These are phyloP conservation scores for Arabidopsis suecica DNA, from an alignment of 345 rosid genomes.

Conservation along the genomic window DNA sequence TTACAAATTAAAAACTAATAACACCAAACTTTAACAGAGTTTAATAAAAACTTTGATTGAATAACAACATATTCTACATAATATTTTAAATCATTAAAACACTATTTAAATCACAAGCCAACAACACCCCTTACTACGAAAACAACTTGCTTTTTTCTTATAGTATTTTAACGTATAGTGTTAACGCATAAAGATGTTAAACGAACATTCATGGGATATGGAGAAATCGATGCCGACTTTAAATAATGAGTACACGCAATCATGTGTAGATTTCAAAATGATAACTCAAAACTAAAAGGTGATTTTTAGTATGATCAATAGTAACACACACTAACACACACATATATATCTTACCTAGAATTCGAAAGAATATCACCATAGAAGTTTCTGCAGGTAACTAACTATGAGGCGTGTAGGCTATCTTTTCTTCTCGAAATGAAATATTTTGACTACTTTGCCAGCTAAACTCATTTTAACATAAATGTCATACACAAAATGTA, in stretches of 20 bases:
- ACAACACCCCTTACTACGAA: too few species aligned
- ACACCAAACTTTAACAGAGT: too few species aligned
- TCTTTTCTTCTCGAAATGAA: background rate
- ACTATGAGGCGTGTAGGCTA: constrained; percentile 23
- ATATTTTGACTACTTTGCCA: constrained; percentile 14
- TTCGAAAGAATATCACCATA: constrained; percentile 20
- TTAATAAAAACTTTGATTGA: too few species aligned
- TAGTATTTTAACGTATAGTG: background rate
- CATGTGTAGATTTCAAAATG: constrained; percentile 22
- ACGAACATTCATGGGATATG: constrained; percentile 1
- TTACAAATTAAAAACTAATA: too few species aligned
- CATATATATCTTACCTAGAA: constrained; percentile 23
- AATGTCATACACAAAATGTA: background rate
- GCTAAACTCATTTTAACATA: background rate
- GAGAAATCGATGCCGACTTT: constrained; percentile 15
- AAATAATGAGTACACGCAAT: constrained; percentile 20
- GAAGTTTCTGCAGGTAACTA: constrained; percentile 10
- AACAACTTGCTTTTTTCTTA: background rate
- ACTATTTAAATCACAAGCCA: too few species aligned
- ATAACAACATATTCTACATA: too few species aligned
- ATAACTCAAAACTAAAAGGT: constrained; percentile 13
- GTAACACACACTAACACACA: background rate
- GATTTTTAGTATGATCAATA: constrained; percentile 1
- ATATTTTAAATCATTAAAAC: too few species aligned
- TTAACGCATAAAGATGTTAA: constrained; percentile 14